Evolutionary conservation across 805 yeast genomes (phyloP).

Genomic region (Ogataea naganishii): DNA sequence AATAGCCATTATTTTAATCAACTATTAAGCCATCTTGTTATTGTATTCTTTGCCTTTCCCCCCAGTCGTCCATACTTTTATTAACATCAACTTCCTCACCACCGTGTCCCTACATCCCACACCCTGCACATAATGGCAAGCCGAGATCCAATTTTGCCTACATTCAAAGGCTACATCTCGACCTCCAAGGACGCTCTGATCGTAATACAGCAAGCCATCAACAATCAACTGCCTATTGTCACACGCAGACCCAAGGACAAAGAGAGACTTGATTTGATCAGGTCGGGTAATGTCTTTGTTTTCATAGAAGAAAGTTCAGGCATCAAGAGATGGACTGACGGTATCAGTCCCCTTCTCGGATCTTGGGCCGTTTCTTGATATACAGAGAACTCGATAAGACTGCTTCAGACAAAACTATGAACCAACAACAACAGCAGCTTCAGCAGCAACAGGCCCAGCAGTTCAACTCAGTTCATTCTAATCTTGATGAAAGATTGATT

Average conservation of each 20-base stretch:
- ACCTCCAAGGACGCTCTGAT: constrained; percentile 78
- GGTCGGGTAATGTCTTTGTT: constrained; percentile 75
- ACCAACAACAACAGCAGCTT: constrained; percentile 2
- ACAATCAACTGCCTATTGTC: constrained; percentile 50
- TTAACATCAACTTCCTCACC: too few relatives aligned
- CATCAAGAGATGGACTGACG: constrained; percentile 94
- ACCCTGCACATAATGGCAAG: too few relatives aligned
- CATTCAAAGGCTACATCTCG: constrained; percentile 68
- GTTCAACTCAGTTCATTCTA: neutral
- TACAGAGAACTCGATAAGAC: constrained; percentile 59
- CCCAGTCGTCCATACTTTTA: too few relatives aligned
- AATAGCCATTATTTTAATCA: too few relatives aligned
- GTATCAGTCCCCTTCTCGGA: constrained; percentile 85
- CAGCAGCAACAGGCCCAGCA: constrained; percentile 4
- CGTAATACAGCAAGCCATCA: constrained; percentile 70
- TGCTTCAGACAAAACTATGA: constrained; percentile 18
- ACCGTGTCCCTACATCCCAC: too few relatives aligned
- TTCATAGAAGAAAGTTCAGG: constrained; percentile 77
- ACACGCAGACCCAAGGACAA: constrained; percentile 76
- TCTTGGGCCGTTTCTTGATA: constrained; percentile 75
- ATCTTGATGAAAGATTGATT: constrained; percentile 23
- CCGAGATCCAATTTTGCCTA: constrained; percentile 29
- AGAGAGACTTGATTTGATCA: constrained; percentile 58
- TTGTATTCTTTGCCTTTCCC: too few relatives aligned
- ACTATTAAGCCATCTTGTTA: too few relatives aligned